A percentile compares a stretch with the other conserved stretches of the same genome.
Evolutionary conservation across 2,329 filamentous ascomycete species (phyloP).

Genomic region (Cladosporium phlei): DNA sequence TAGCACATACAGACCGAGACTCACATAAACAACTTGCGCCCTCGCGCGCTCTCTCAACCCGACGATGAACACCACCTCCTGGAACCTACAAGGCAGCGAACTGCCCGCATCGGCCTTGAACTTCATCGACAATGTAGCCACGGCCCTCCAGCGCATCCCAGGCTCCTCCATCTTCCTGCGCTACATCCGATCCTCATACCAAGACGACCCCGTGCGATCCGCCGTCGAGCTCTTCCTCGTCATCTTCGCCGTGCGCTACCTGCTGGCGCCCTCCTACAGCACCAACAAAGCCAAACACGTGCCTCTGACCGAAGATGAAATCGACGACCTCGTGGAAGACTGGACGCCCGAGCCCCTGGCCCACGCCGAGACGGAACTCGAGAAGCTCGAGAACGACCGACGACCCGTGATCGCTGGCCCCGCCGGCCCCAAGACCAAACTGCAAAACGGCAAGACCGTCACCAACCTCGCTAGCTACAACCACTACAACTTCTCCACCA

Average conservation of each 20-base stretch:
- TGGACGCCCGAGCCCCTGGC: conserved; percentile 95
- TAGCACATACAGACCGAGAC: not conserved
- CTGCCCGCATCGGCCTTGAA: conserved; percentile 51
- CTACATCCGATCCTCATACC: conserved; percentile 95
- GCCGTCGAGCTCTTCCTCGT: conserved; percentile 90
- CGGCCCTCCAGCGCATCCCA: conserved; percentile 77
- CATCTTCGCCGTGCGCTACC: conserved; percentile 90
- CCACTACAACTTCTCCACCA: conserved; percentile 94
- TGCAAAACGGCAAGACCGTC: conserved; percentile 71
- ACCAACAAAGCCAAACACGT: conserved; percentile 87
- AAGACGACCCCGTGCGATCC: conserved; percentile 90
- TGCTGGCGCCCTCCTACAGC: conserved; percentile 86
- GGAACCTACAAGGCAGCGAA: conserved; percentile 47
- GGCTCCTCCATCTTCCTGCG: conserved; percentile 90
- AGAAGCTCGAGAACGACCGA: conserved; percentile 78
- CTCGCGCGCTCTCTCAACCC: conserved; percentile 10
- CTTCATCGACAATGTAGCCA: conserved; percentile 51
- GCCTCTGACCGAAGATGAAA: conserved; percentile 87
- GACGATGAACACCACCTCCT: conserved; percentile 20
- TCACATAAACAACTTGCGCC: conserved; percentile 1
- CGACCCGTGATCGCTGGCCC: conserved; percentile 83
- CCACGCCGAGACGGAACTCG: conserved; percentile 64
- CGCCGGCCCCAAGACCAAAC: conserved; percentile 83
- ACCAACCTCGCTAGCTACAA: conserved; percentile 93
- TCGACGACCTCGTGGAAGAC: conserved; percentile 93